These are phyloP conservation scores for Scheffersomyces cryptocercus DNA, from an alignment of 1,139 yeast species.

Conservation along the genomic window DNA sequence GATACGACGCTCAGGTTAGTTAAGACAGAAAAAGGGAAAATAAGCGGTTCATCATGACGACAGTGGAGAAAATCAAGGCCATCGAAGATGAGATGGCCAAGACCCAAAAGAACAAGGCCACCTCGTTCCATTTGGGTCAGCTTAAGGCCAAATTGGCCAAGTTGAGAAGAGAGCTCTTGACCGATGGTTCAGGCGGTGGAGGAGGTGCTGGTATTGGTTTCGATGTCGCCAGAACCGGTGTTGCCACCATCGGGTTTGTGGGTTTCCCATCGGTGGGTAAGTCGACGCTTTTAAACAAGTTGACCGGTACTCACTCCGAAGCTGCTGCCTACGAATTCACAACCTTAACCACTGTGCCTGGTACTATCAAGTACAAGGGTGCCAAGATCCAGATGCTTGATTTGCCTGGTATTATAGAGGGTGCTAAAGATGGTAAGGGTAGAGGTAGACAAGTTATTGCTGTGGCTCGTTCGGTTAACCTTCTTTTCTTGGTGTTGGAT, in stretches of 20 bases:
- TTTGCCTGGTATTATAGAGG: slow-evolving; percentile 98
- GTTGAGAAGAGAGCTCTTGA: slow-evolving; percentile 83
- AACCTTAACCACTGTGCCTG: slow-evolving; percentile 96
- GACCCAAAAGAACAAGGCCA: slow-evolving; percentile 95
- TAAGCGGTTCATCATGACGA: slow-evolving; percentile 56
- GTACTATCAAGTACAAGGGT: slow-evolving; percentile 92
- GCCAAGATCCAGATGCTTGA: slow-evolving; percentile 98
- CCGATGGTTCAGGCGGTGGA: slow-evolving; percentile 75
- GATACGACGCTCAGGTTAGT: too few relatives aligned
- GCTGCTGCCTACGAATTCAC: slow-evolving; percentile 97
- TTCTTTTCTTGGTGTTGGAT: slow-evolving; percentile 89
- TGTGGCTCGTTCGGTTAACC: slow-evolving; percentile 93
- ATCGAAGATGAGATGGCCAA: slow-evolving; percentile 95
- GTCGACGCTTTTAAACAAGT: slow-evolving; percentile 77
- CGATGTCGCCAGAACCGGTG: slow-evolving; percentile 98
- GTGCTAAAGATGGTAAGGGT: slow-evolving; percentile 99
- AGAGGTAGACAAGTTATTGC: slow-evolving; percentile 99
- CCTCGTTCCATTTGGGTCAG: slow-evolving; percentile 95
- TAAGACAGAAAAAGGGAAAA: too few relatives aligned
- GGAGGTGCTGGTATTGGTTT: slow-evolving; percentile 93
- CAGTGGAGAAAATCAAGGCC: slow-evolving; percentile 86
- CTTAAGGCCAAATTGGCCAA: slow-evolving; percentile 95
- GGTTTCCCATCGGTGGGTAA: slow-evolving; percentile 99
- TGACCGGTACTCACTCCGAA: slow-evolving; percentile 95
- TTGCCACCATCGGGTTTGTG: slow-evolving; percentile 93